Base-by-base conservation (phyloP, 768 basidiomycete species). In the Ramaria sp. region DNA sequence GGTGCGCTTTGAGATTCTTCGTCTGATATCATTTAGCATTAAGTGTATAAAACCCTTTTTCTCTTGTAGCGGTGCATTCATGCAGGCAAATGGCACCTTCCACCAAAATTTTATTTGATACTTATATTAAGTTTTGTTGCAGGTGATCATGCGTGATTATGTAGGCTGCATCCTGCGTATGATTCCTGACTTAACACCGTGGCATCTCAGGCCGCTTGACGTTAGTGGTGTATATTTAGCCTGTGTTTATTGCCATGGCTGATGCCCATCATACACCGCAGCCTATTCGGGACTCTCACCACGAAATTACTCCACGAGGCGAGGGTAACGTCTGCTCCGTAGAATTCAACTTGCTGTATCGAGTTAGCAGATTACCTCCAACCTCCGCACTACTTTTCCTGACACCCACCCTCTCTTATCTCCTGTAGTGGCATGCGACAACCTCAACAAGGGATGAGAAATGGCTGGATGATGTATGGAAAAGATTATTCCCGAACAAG, bases 291-390 rank as follows among this genome's bases (percentile, higher is more conserved):
- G 74, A 75, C 25, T 9, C 61, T 0, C 61, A 71, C 56, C 84
- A 86, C 58, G 69, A 70, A 0, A 65, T 85, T 53, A 68, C 75
- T 13, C 77, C 79, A 36, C 75, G 79, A 9, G 88, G 88, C 36
- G 70, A 81, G 63, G 88, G 88, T 48, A 90, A 90, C 61, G 80
- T 78, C 36, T 78, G 80, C 56, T 86, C 87, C 0, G 63, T 88
- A 32, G 88, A 90, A 66, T 89, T 90, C 71, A 88, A 75, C 61
- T 59, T 53, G 2, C 37, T 53, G 12, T 53, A 77, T 59, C 28
- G 42, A 15, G 41, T 57, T 15, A 20, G 45, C 38, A 32, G 12
- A 9, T 27, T 34, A 24, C 20, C 37, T 18, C n/a, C 22, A 18
- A 28, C 18, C 41, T 8, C 16, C 8, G 13, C 27, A n/a, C 25